Conservation (phyloP, 495 filamentous ascomycete species). For the Neurospora hispaniola region DNA sequence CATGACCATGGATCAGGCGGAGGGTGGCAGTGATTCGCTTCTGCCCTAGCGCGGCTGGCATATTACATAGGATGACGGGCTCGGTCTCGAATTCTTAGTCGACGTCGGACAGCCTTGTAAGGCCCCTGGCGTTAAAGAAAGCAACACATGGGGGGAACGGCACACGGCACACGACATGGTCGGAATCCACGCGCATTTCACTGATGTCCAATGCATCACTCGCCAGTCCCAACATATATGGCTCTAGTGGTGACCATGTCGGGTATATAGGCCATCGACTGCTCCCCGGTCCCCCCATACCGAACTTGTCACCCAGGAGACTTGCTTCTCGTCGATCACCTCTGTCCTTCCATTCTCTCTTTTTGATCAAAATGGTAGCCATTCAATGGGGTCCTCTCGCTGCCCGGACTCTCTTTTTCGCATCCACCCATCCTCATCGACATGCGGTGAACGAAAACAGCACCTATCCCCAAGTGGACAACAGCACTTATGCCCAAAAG, state of each 20-base stretch:
- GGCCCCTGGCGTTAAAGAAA: constrained; percentile 1
- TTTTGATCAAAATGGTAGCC: constrained; percentile 18
- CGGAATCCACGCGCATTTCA: background rate
- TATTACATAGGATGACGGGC: background rate
- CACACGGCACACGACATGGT: background rate
- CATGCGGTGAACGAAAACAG: constrained; percentile 1
- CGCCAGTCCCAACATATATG: background rate
- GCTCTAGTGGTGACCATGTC: background rate
- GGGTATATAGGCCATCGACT: background rate
- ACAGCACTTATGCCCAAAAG: constrained; percentile 21
- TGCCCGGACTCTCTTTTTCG: constrained; percentile 27
- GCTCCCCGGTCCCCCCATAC: background rate
- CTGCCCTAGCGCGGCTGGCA: background rate
- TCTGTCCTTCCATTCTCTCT: background rate
- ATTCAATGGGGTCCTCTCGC: constrained; percentile 25
- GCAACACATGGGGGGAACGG: background rate
- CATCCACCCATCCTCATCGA: constrained; percentile 17
- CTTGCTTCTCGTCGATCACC: background rate
- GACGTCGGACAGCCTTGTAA: constrained; percentile 1
- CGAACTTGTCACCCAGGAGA: background rate
- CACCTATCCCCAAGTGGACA: constrained; percentile 13
- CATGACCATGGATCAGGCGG: background rate
- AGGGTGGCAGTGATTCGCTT: background rate
- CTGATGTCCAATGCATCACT: background rate
- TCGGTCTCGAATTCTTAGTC: background rate